Evolutionary conservation across 805 yeast genomes (phyloP), one percentile per base, ranked within the genome.

Genomic region (Candida ovalis): DNA sequence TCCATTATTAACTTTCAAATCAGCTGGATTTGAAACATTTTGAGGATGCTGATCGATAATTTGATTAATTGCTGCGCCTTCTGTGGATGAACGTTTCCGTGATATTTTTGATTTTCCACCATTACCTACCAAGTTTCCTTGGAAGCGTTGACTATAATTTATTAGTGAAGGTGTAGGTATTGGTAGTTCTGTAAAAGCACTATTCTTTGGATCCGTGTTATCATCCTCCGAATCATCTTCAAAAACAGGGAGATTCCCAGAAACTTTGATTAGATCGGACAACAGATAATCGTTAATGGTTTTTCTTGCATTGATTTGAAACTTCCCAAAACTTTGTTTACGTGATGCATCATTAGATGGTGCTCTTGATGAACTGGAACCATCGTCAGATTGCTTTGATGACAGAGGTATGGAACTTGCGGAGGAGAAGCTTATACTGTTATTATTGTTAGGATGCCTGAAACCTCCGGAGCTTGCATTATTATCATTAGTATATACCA

Each of bases 201-300:
- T 21, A 35, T 17, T 35, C 7, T 35, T 18, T 5, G 21, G 22
- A 35, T 19, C 36, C 4, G 30, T 46, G 19, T 13, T 27, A 1
- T 36, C 49, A 6, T 47, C 50, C 30, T 44, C 51, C 15, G 48
- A 30, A 15, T 43, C 47, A 32, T 47, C 52, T 15, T 39, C 50
- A 32, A 49, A 52, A n/a, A 41, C 51, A 0, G 51, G 23, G 3
- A 43, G 27, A 4, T 40, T 40, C 41, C 27, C 50, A 13, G 46
- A 22, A 21, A 37, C 51, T 18, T 40, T 46, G 36, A 48, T 40
- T 22, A 59, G 38, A 12, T 59, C 64, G 3, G 59, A 51, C 23
- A 61, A 39, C 30, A 61, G 43, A 15, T 53, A 52, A 54, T 63
- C 58, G 52, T 50, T 59, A 42, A 47, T 43, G 1, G 59, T 51